Conservation (phyloP, 2,329 filamentous ascomycete genomes). For the Endothia cerciana region DNA sequence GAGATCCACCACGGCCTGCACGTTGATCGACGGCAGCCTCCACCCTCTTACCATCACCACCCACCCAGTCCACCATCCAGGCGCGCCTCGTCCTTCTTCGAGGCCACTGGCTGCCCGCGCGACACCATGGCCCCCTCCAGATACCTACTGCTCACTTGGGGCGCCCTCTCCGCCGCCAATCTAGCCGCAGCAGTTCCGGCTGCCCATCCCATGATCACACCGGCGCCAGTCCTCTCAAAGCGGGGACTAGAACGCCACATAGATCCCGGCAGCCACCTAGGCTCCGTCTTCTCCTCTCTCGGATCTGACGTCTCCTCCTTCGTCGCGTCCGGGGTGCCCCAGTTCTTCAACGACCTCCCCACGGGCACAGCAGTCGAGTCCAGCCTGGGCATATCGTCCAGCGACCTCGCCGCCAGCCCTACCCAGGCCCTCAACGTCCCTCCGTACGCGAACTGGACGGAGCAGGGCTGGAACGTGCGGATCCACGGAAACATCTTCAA, state of each 20-base stretch:
- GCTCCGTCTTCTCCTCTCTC: constrained; percentile 53
- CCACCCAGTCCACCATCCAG: background rate
- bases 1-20: background rate
- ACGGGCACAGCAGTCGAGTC: constrained; percentile 63
- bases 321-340: constrained; percentile 65
- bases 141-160: constrained; percentile 16
- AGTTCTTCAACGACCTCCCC: constrained; percentile 70
- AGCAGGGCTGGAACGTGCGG: constrained; percentile 75
- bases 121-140: constrained; percentile 20
- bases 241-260: constrained; percentile 39
- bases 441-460: constrained; percentile 77
- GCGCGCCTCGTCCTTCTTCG: background rate
- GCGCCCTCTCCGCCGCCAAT: constrained; percentile 25
- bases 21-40: background rate
- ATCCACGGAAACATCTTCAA: constrained; percentile 85
- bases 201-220: constrained; percentile 36
- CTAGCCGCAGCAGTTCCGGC: constrained; percentile 30
- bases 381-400: constrained; percentile 61
- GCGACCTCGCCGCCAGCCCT: constrained; percentile 63
- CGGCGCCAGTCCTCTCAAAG: constrained; percentile 34
- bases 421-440: constrained; percentile 74
- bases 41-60: background rate
- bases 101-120: no score
- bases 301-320: constrained; percentile 62
- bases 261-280: constrained; percentile 54